A percentile compares a stretch with the other conserved stretches of the same genome.
Evolutionary conservation across 768 basidiomycete genomes (phyloP).

Genomic region (Cyclocybe cylindracea): DNA sequence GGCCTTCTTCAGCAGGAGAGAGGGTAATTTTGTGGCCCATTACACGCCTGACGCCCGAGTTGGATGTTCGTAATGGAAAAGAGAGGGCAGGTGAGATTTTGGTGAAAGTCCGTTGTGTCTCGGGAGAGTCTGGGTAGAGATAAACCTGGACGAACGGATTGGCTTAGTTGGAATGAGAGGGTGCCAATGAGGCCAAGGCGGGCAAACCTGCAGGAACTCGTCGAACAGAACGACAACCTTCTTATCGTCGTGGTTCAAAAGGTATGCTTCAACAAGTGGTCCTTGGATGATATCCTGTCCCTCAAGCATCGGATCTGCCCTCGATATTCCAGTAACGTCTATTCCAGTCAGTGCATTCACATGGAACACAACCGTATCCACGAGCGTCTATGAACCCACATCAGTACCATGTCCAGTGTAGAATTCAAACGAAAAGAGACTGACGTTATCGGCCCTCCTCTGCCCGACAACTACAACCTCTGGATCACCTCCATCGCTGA

Average conservation of each 20-base stretch:
- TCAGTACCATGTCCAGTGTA: slow-evolving; percentile 1
- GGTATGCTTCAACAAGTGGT: slow-evolving; percentile 57
- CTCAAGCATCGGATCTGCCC: slow-evolving; percentile 42
- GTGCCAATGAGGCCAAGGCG: background rate
- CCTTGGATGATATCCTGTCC: slow-evolving; percentile 65
- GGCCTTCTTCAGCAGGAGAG: slow-evolving; percentile 36
- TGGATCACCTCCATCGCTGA: slow-evolving; percentile 49
- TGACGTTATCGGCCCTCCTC: slow-evolving; percentile 60
- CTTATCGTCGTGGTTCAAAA: slow-evolving; percentile 39
- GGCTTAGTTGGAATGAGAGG: background rate
- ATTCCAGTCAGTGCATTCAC: slow-evolving; percentile 79
- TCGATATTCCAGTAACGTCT: slow-evolving; percentile 40
- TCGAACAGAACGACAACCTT: slow-evolving; percentile 71
- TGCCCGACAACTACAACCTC: slow-evolving; percentile 67
- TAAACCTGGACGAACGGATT: slow-evolving; percentile 43
- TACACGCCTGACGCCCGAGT: slow-evolving; percentile 43
- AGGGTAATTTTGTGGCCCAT: slow-evolving; percentile 57
- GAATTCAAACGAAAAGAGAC: slow-evolving; percentile 21
- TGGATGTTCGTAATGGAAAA: slow-evolving; percentile 55
- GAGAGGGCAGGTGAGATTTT: slow-evolving; percentile 47
- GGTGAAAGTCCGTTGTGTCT: slow-evolving; percentile 43
- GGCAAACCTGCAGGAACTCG: slow-evolving; percentile 69
- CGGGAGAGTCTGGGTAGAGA: slow-evolving; percentile 64
- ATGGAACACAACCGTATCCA: slow-evolving; percentile 77
- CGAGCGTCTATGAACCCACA: slow-evolving; percentile 42